phyloP scores from a whole-genome alignment of 2,329 filamentous ascomycete genomes.

The Penicillium sumatraense region DNA sequence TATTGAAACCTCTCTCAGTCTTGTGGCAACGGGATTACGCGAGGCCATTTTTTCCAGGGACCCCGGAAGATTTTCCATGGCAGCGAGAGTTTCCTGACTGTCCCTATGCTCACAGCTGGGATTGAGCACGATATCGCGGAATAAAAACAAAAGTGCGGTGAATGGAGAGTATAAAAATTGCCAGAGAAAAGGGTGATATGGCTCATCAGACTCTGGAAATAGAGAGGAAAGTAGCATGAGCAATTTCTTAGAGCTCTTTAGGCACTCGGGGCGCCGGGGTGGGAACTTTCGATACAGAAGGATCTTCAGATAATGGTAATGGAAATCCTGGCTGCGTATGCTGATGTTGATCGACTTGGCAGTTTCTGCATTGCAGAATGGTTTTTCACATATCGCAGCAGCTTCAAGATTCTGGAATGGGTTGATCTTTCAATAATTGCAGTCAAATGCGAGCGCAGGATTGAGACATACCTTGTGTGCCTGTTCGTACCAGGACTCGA shows the following conservation, averaged over 20 bases:
- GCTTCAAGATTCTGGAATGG: neutral
- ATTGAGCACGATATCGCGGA: neutral
- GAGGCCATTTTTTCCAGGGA: neutral
- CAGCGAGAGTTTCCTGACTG: neutral
- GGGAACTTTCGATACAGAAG: neutral
- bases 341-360: slow-evolving; percentile 1
- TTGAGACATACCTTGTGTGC: neutral
- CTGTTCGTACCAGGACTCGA: neutral
- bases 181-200: slow-evolving; percentile 5
- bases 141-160: neutral
- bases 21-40: neutral
- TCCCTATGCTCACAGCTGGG: neutral
- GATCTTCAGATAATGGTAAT: neutral
- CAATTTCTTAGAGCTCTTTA: neutral
- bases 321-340: neutral
- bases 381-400: slow-evolving; percentile 1
- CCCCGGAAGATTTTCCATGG: neutral
- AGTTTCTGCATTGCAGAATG: neutral
- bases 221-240: neutral
- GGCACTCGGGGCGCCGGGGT: neutral
- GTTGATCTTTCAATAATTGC: neutral
- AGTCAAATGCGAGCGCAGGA: neutral
- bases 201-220: neutral
- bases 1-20: neutral
- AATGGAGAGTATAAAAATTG: slow-evolving; percentile 2